Conservation (phyloP, 2,329 filamentous ascomycete species). For the Xylaria sp. region DNA sequence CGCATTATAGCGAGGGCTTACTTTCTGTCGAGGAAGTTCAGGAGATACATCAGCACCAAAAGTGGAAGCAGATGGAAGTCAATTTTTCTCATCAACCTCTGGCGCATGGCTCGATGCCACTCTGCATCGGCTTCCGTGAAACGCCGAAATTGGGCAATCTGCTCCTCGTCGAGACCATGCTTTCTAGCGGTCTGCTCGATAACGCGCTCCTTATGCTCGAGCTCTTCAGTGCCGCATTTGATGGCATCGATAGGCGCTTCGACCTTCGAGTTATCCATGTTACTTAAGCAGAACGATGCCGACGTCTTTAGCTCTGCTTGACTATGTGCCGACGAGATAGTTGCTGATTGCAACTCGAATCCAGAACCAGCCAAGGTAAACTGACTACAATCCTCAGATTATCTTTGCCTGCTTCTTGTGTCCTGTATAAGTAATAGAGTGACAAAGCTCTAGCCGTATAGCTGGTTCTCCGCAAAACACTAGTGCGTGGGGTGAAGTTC, state of each 20-base stretch:
- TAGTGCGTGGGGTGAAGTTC: slow-evolving; percentile 14
- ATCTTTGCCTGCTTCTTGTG: slow-evolving; percentile 2
- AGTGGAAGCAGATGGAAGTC: slow-evolving; percentile 64
- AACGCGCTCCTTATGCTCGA: slow-evolving; percentile 24
- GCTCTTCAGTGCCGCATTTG: slow-evolving; percentile 22
- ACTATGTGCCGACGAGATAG: not conserved
- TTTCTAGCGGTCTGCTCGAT: slow-evolving; percentile 31
- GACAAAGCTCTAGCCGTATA: not conserved
- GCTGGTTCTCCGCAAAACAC: slow-evolving; percentile 7
- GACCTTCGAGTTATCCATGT: slow-evolving; percentile 25
- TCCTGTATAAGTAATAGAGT: not conserved
- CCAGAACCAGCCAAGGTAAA: not conserved
- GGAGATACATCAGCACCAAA: slow-evolving; percentile 65
- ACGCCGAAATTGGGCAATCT: slow-evolving; percentile 42
- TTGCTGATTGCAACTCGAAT: not conserved
- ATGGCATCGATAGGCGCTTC: slow-evolving; percentile 20
- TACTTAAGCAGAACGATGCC: not conserved
- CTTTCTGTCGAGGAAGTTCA: slow-evolving; percentile 65
- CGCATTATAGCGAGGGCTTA: slow-evolving; percentile 30
- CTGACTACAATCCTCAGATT: not conserved
- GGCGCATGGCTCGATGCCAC: slow-evolving; percentile 48
- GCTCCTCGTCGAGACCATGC: slow-evolving; percentile 43
- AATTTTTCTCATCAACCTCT: slow-evolving; percentile 60
- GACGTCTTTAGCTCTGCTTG: not conserved
- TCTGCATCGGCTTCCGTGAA: slow-evolving; percentile 46